Evolutionary conservation across 2,329 filamentous ascomycete genomes (phyloP).

Genomic region (Lachnellula hyalina): DNA sequence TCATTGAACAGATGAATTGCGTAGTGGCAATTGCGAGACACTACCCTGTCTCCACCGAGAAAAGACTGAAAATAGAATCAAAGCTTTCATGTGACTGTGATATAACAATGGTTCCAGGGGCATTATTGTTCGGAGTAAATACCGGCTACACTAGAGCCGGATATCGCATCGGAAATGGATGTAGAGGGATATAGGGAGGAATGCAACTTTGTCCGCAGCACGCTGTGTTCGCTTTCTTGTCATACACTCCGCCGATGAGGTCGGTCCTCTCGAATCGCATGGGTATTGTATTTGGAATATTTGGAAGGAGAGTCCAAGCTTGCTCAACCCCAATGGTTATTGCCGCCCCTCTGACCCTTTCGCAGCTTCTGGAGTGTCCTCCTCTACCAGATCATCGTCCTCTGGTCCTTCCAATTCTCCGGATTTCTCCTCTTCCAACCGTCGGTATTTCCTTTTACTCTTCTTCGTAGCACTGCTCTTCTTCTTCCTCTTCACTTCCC

Average conservation of each 20-base stretch:
- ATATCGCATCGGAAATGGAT: neutral
- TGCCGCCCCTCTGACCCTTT: neutral
- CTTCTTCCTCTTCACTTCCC: slow-evolving; percentile 57
- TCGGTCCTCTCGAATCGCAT: no score
- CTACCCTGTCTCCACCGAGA: no score
- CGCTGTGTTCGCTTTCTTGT: no score
- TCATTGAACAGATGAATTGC: no score
- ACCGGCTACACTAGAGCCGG: neutral
- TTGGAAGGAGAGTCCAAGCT: no score
- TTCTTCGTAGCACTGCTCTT: slow-evolving; percentile 78
- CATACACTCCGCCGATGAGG: no score
- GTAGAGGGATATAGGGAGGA: neutral
- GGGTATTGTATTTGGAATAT: no score
- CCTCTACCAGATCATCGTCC: neutral
- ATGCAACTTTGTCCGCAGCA: no score
- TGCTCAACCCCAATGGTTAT: no score
- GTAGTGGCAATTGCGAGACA: no score
- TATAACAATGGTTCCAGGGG: neutral
- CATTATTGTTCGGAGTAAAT: neutral
- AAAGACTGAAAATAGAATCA: neutral
- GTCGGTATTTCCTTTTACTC: slow-evolving; percentile 70
- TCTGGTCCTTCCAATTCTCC: slow-evolving; percentile 18
- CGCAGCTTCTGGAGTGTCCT: neutral
- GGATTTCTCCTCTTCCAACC: slow-evolving; percentile 38
- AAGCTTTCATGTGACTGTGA: no score